Evolutionary conservation across 139 green algal species (phyloP).

Genomic region (Chlorella sp.): DNA sequence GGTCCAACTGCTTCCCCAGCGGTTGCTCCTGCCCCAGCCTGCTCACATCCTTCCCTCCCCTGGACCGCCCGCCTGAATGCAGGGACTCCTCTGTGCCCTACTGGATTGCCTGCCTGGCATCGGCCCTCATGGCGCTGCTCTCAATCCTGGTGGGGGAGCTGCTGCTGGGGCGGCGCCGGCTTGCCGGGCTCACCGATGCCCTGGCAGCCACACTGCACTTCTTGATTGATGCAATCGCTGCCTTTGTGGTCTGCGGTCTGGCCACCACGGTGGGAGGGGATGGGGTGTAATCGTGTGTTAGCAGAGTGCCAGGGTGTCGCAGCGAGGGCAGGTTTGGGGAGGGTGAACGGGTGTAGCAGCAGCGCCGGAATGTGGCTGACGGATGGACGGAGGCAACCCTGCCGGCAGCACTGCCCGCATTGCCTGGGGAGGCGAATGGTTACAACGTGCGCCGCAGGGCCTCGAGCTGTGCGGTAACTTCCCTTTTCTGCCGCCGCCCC

Average conservation of each 20-base stretch:
- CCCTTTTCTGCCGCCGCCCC: neutral
- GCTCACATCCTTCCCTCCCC: neutral
- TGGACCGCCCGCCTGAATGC: neutral
- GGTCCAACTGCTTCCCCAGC: no score
- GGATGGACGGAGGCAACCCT: no score
- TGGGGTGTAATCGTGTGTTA: no score
- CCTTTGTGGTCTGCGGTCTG: conserved; percentile 34
- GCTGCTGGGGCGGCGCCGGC: neutral
- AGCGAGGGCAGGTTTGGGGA: no score
- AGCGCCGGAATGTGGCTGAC: no score
- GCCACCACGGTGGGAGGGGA: conserved; percentile 46
- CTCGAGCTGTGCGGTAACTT: neutral
- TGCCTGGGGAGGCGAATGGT: neutral
- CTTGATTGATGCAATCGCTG: conserved; percentile 40
- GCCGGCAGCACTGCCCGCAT: neutral
- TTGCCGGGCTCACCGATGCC: neutral
- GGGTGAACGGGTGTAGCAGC: no score
- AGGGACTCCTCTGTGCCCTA: conserved; percentile 35
- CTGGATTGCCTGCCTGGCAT: conserved; percentile 30
- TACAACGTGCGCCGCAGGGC: no score
- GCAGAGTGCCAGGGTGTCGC: no score
- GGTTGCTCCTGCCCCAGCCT: neutral
- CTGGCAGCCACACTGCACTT: conserved; percentile 51
- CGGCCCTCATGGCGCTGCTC: neutral
- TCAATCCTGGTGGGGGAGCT: conserved; percentile 18